A percentile compares a stretch with the other conserved stretches of the same genome.
phyloP scores from a whole-genome alignment of 805 yeast species.

The Candida peoriensis region DNA sequence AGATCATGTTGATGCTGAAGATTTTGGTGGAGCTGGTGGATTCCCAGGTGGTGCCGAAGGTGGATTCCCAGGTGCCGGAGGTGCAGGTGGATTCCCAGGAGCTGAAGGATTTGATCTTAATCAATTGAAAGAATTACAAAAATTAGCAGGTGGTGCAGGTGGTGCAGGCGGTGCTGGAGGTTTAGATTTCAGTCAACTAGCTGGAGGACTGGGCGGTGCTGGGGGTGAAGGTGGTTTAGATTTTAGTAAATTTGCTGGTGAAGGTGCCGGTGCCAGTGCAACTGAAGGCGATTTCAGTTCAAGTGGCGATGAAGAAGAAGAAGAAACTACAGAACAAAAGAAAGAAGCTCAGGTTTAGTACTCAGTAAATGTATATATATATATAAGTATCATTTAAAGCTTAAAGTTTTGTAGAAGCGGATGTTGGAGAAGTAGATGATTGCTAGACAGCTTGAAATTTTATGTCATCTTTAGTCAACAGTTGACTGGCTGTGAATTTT shows the following conservation, averaged over 20 bases:
- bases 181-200: conserved; percentile 25
- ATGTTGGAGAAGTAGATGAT: too few relatives aligned
- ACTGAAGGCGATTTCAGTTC: conserved; percentile 26
- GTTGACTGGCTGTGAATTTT: conserved; percentile 73
- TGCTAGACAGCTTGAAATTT: conserved; percentile 49
- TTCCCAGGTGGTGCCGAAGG: conserved; percentile 38
- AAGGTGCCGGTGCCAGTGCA: conserved; percentile 7
- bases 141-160: conserved; percentile 20
- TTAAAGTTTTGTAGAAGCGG: too few relatives aligned
- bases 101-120: conserved; percentile 27
- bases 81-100: conserved; percentile 29
- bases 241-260: too few relatives aligned
- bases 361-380: too few relatives aligned
- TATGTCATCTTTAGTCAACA: conserved; percentile 48
- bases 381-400: too few relatives aligned
- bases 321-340: too few relatives aligned
- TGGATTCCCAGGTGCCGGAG: conserved; percentile 29
- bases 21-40: conserved; percentile 27
- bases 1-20: conserved; percentile 28
- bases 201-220: conserved; percentile 11
- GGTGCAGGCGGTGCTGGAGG: conserved; percentile 27
- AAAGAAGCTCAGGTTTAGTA: too few relatives aligned
- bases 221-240: conserved; percentile 2
- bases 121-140: conserved; percentile 16
- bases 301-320: conserved; percentile 28